Percentiles rank a stretch among this genome's conserved stretches.
phyloP scores from a whole-genome alignment of 257 asterid genomes.

The Przewalskia tangutica region DNA sequence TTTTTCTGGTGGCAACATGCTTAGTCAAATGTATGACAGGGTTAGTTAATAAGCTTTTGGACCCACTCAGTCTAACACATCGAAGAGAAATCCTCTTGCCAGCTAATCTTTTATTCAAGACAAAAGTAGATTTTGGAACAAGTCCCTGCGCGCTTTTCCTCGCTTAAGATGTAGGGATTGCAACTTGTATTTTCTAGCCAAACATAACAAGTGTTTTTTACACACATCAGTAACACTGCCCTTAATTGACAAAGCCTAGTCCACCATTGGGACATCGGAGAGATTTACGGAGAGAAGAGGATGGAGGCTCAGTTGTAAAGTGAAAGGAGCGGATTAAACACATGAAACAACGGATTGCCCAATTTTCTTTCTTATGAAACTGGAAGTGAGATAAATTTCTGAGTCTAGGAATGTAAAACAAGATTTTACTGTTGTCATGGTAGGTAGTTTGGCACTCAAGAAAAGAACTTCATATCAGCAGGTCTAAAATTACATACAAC shows the following conservation, averaged over 20 bases:
- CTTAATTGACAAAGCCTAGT: not conserved
- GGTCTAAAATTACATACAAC: not conserved
- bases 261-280: not conserved
- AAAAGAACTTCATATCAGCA: not conserved
- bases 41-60: not conserved
- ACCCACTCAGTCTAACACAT: not conserved
- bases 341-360: not conserved
- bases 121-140: not conserved
- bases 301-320: not conserved
- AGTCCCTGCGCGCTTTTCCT: not conserved
- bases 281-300: not conserved
- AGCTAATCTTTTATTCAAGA: not conserved
- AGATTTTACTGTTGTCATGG: not conserved
- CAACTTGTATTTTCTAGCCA: not conserved
- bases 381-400: not conserved
- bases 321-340: not conserved
- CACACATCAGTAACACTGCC: not conserved
- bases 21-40: not conserved
- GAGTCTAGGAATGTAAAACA: not conserved
- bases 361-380: not conserved
- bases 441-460: not conserved
- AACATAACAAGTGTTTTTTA: not conserved
- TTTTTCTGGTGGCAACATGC: not conserved
- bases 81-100: not conserved
- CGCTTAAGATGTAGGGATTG: not conserved